Base-by-base conservation (phyloP, 352 stramenopile genomes). In the Phytophthora crassamura region DNA sequence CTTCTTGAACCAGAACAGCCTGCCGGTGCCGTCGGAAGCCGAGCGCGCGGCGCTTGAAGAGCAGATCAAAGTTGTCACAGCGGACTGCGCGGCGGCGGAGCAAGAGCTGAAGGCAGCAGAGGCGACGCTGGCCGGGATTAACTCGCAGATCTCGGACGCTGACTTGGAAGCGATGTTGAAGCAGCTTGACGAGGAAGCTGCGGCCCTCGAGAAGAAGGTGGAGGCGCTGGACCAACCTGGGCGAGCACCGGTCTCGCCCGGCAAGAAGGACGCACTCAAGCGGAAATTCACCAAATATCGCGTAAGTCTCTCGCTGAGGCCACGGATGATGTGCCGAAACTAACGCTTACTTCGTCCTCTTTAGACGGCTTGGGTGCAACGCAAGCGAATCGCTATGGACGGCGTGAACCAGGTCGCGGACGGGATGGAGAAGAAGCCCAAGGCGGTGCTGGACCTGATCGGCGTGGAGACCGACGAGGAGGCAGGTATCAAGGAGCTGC, bases 351-450 rank as follows among this genome's bases (percentile, higher is more conserved):
- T 5, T 33, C 49, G 12, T 57, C 4, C 53, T 42, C 36, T 32
- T 42, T 68, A 94, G 84, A 82, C 71, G 9, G 82, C 76, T 7
- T 94, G 86, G 86, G 77, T 94, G 11, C 49, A 75, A 43, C 78
- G 86, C 32, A 94, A 94, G 61, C 82, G 86, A 10, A 90, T 94
- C 53, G 82, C 76, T 9, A 90, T 86, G 71, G 86, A 94, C 20
- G 84, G 79, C 10, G 62, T 94, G 16, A 86, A 94, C 59, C 80
- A 91, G 69, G 82, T 93, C 36, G 80, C 86, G 0, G 86, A 94
- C 30, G 83, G 86, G 28, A 93, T 92, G 84, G 86, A 94, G 67
- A 94, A 94, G 64, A 93, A 92, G 35, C 61, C 74, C 4, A 89
- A 89, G 47, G 77, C 67, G 10, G 80, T 94, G 56, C 61, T 88